Evolutionary conservation across 2,329 filamentous ascomycete species (phyloP).

Genomic region (Xenosphaeropsis pyriputrescens): DNA sequence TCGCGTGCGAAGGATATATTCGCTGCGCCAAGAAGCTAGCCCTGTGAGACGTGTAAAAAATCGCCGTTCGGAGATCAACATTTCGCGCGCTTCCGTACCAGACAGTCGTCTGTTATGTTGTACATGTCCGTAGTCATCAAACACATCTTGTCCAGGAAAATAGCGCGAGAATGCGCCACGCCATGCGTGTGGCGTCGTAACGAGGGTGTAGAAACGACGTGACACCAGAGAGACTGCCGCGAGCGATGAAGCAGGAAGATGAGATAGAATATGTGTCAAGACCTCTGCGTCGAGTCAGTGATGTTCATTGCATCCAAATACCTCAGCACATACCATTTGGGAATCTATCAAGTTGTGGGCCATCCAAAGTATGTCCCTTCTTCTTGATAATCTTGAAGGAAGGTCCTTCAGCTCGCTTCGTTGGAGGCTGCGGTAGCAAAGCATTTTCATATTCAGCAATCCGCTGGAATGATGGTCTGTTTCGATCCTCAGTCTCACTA

Average conservation of each 20-base stretch:
- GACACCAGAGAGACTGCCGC: slow-evolving; percentile 75
- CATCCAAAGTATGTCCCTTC: slow-evolving; percentile 10
- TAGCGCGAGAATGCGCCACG: slow-evolving; percentile 81
- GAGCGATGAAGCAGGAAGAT: slow-evolving; percentile 75
- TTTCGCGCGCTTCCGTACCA: slow-evolving; percentile 32
- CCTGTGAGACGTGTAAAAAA: slow-evolving; percentile 71
- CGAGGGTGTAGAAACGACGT: slow-evolving; percentile 69
- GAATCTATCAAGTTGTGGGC: slow-evolving; percentile 31
- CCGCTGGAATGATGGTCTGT: slow-evolving; percentile 23
- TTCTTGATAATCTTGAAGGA: slow-evolving; percentile 41
- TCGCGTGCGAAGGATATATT: slow-evolving; percentile 80
- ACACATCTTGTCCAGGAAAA: slow-evolving; percentile 62
- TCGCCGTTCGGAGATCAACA: slow-evolving; percentile 56
- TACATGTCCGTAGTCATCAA: slow-evolving; percentile 20
- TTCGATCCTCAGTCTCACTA: slow-evolving; percentile 13
- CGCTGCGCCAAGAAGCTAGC: slow-evolving; percentile 86
- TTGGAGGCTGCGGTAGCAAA: slow-evolving; percentile 28
- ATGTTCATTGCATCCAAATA: neutral
- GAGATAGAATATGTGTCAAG: slow-evolving; percentile 78
- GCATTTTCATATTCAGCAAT: slow-evolving; percentile 49
- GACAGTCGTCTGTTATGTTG: slow-evolving; percentile 22
- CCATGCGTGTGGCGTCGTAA: slow-evolving; percentile 90
- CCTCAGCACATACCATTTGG: slow-evolving; percentile 38
- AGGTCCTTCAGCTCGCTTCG: slow-evolving; percentile 23
- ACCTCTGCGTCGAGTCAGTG: slow-evolving; percentile 49